Conservation (phyloP, 495 filamentous ascomycete genomes). For the Hypoxylon subgilvum region DNA sequence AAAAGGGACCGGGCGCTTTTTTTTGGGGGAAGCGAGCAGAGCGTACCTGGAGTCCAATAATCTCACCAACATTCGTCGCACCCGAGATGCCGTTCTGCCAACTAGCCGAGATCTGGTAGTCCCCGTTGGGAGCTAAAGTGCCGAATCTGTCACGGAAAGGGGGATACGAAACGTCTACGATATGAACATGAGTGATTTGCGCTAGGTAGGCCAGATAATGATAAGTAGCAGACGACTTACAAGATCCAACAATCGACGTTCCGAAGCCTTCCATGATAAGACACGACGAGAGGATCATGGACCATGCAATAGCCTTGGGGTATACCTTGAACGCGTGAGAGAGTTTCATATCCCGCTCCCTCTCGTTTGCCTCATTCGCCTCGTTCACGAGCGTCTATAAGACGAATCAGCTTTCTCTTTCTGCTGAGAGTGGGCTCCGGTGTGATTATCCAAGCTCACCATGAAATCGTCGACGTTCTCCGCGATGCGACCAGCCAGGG, state of each 20-base stretch:
- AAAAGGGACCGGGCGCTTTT: too few species aligned
- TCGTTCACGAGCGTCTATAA: slow-evolving; percentile 42
- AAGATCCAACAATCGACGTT: slow-evolving; percentile 43
- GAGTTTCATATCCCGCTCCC: slow-evolving; percentile 46
- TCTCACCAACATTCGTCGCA: slow-evolving; percentile 49
- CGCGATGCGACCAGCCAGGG: slow-evolving; percentile 39
- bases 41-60: slow-evolving; percentile 45
- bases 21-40: slow-evolving; percentile 24
- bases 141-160: slow-evolving; percentile 40
- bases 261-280: slow-evolving; percentile 63
- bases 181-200: background rate
- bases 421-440: background rate
- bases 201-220: background rate
- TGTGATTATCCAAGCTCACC: too few species aligned
- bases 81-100: slow-evolving; percentile 51
- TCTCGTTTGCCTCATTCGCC: slow-evolving; percentile 43
- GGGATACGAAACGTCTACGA: slow-evolving; percentile 37
- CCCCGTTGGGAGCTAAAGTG: slow-evolving; percentile 33
- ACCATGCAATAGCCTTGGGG: slow-evolving; percentile 55
- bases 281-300: slow-evolving; percentile 56
- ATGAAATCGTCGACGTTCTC: slow-evolving; percentile 45
- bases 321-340: slow-evolving; percentile 49
- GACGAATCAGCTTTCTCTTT: slow-evolving; percentile 1
- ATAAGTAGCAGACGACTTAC: slow-evolving; percentile 23
- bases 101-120: slow-evolving; percentile 42